These are phyloP conservation scores for Trichosanthes truncata DNA, from an alignment of 306 rosid genomes.

Conservation along the genomic window DNA sequence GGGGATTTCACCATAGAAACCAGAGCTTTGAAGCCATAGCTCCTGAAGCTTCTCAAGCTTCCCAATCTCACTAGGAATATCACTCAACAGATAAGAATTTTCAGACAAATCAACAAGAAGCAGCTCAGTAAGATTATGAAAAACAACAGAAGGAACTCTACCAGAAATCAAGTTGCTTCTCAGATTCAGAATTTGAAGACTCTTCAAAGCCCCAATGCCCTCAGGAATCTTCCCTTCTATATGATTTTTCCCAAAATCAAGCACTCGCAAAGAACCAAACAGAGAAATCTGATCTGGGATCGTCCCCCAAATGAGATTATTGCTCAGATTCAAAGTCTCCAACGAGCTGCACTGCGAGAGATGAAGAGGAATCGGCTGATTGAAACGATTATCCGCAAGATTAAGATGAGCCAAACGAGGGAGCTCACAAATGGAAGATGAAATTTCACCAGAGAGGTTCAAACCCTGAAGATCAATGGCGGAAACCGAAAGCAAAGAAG, in stretches of 20 bases:
- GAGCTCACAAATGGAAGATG: slow-evolving; percentile 58
- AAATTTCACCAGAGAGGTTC: slow-evolving; percentile 83
- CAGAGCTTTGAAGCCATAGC: slow-evolving; percentile 59
- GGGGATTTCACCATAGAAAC: slow-evolving; percentile 79
- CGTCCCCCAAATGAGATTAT: slow-evolving; percentile 88
- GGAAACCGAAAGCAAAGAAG: slow-evolving; percentile 36
- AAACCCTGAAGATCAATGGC: slow-evolving; percentile 58
- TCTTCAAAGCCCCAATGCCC: slow-evolving; percentile 47
- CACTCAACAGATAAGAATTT: slow-evolving; percentile 65
- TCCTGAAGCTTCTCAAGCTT: slow-evolving; percentile 53
- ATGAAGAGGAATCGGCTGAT: slow-evolving; percentile 90
- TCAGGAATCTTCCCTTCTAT: slow-evolving; percentile 73
- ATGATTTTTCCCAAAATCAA: slow-evolving; percentile 70
- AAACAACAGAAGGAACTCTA: slow-evolving; percentile 42
- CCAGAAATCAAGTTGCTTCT: slow-evolving; percentile 76
- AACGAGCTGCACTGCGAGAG: slow-evolving; percentile 63
- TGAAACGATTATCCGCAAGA: slow-evolving; percentile 73
- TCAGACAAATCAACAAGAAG: slow-evolving; percentile 75
- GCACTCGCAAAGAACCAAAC: slow-evolving; percentile 49
- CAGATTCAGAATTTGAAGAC: slow-evolving; percentile 53
- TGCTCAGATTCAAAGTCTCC: slow-evolving; percentile 74
- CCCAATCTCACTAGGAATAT: slow-evolving; percentile 67
- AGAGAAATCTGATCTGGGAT: slow-evolving; percentile 82
- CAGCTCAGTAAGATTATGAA: slow-evolving; percentile 59
- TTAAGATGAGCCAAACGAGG: slow-evolving; percentile 49